Base-by-base conservation (phyloP, 1,284 basidiomycete species). In the Ustilago loliicola region DNA sequence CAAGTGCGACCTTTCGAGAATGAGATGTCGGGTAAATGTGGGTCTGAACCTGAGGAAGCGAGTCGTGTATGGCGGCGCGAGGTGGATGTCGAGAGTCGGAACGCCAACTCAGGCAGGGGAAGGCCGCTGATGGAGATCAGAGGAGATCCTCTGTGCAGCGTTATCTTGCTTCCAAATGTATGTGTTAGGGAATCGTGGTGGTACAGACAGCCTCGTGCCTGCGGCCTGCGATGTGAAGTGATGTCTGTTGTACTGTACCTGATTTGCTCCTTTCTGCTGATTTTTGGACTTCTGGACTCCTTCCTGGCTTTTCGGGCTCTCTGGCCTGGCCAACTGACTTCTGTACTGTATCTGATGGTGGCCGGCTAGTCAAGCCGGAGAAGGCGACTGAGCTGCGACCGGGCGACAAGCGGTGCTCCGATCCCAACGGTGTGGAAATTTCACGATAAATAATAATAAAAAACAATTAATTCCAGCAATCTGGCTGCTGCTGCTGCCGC, bases 141-240 rank as follows among this genome's bases (percentile, higher is more conserved):
- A 45, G 48, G n/a, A 25, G 48, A 25, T 21, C 13, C 48, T 50
- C 25, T 30, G 25, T 50, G 25, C 29, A 27, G 7, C 9, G 36
- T 3, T n/a, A 25, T 57, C 40, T 32, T 57, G 55, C 38, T 40
- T 40, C 34, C 10, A 36, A 40, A 19, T 40, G 19, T 15, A 19
- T 15, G 17, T 7, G 21, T 8, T 21, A 21, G 42, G 21, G n/a
- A 11, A 45, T 45, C 36, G n/a, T 21, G 42, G n/a, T 45, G 42
- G 21, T 45, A 21, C 42, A 21, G 38, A 45, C 7, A 38, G 36
- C n/a, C n/a, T 32, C 56, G 42, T 58, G 42, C 56, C 56, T 58
- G 56, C 56, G 56, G 56, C 30, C 40, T 53, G 53, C n/a, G 52
- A n/a, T 54, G 52, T 34, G 11, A 29, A 42, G 27, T 23, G 36